phyloP scores from a whole-genome alignment of 2,329 filamentous ascomycete species.

The Pseudogymnoascus sp. region DNA sequence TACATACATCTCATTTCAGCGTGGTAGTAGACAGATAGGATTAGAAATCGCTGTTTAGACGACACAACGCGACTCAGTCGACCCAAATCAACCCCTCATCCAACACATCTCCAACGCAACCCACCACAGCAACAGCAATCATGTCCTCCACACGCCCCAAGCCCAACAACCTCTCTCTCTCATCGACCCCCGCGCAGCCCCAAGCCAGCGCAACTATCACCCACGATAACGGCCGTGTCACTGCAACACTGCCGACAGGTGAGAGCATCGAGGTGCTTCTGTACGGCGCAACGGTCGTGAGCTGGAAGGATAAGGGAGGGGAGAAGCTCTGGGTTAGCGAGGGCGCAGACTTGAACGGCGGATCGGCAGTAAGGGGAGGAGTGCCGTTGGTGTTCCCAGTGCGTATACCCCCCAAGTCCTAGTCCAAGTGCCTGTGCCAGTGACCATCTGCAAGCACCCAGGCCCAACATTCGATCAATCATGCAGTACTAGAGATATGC shows the following conservation, averaged over 20 bases:
- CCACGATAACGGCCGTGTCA: constrained; percentile 62
- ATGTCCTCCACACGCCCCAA: constrained; percentile 1
- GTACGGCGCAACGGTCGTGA: constrained; percentile 86
- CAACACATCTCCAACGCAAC: not conserved
- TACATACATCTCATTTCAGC: not conserved
- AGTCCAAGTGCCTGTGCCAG: not conserved
- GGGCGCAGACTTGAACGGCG: constrained; percentile 72
- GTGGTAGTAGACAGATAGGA: not conserved
- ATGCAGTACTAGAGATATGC: not conserved
- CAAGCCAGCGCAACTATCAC: constrained; percentile 68
- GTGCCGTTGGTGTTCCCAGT: constrained; percentile 92
- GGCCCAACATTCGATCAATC: not conserved
- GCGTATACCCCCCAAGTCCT: constrained; percentile 29
- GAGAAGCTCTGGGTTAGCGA: constrained; percentile 87
- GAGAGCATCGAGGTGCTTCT: constrained; percentile 80
- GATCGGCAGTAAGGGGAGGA: constrained; percentile 82
- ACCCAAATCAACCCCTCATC: constrained; percentile 4
- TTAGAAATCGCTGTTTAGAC: not conserved
- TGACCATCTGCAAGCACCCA: not conserved
- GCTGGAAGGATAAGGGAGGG: constrained; percentile 76
- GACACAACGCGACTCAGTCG: not conserved
- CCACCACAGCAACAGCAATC: not conserved
- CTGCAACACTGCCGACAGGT: constrained; percentile 74
- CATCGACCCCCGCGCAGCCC: constrained; percentile 63
- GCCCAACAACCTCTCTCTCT: constrained; percentile 40